Conservation (phyloP, 169 alveolate genomes). For the Cyclospora cayetanensis region DNA sequence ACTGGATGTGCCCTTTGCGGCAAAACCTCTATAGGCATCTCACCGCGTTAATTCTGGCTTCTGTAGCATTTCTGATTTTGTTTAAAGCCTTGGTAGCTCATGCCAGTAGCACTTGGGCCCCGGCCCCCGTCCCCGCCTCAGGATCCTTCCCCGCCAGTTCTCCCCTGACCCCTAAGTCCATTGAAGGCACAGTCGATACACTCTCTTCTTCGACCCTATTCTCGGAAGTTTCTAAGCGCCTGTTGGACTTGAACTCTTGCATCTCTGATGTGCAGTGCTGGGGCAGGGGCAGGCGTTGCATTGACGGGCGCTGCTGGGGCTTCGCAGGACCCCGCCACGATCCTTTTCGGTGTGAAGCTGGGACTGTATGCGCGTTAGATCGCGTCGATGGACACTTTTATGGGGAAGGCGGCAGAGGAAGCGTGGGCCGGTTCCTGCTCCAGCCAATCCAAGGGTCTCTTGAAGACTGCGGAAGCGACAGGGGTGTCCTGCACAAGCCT, state of each 20-base stretch:
- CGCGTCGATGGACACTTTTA: slow-evolving; percentile 64
- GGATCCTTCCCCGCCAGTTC: not conserved
- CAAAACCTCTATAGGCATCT: not conserved
- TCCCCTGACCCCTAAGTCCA: not conserved
- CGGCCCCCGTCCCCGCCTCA: not conserved
- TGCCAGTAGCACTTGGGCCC: slow-evolving; percentile 10
- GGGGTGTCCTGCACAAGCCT: not conserved
- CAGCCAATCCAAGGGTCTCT: slow-evolving; percentile 10
- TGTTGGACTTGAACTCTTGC: slow-evolving; percentile 41
- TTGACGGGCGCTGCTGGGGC: slow-evolving; percentile 72
- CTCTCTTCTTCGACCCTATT: not conserved
- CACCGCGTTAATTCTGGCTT: not conserved
- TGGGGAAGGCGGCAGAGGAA: slow-evolving; percentile 16
- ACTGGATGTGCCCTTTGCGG: slow-evolving; percentile 58
- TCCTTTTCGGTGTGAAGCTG: slow-evolving; percentile 46
- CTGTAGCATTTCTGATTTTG: not conserved
- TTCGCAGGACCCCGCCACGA: slow-evolving; percentile 64
- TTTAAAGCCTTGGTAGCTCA: not conserved
- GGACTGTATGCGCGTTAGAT: slow-evolving; percentile 2
- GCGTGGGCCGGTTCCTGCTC: slow-evolving; percentile 44
- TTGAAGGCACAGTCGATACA: not conserved
- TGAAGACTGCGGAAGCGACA: not conserved
- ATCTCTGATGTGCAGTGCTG: slow-evolving; percentile 52
- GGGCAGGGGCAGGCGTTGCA: slow-evolving; percentile 69
- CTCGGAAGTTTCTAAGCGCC: slow-evolving; percentile 5